Conservation (phyloP, 495 filamentous ascomycete species). For the Talaromyces thailandensis region DNA sequence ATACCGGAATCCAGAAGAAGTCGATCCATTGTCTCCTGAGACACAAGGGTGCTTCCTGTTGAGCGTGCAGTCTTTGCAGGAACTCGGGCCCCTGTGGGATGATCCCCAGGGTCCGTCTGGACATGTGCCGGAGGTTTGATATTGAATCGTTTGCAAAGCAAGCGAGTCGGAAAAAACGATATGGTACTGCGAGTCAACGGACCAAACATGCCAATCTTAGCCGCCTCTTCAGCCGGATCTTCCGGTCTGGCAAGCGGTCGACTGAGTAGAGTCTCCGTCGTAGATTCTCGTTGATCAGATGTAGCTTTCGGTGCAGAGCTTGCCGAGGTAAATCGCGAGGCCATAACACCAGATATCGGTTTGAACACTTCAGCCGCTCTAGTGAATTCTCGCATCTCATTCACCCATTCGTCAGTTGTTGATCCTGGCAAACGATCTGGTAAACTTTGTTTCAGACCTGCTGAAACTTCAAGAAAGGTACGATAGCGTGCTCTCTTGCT, state of each 20-base stretch:
- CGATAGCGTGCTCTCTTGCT: constrained; percentile 71
- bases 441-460: constrained; percentile 50
- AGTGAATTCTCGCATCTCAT: constrained; percentile 79
- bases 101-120: constrained; percentile 45
- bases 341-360: constrained; percentile 85
- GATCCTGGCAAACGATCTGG: constrained; percentile 49
- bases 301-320: constrained; percentile 35
- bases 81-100: constrained; percentile 10
- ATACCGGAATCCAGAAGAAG: constrained; percentile 21
- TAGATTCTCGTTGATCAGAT: constrained; percentile 31
- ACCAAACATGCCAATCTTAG: constrained; percentile 89
- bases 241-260: constrained; percentile 53
- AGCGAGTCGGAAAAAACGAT: constrained; percentile 72
- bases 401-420: constrained; percentile 64
- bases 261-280: constrained; percentile 37
- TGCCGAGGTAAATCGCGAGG: constrained; percentile 79
- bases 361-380: constrained; percentile 88
- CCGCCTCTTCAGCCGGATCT: constrained; percentile 79
- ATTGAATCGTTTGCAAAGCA: constrained; percentile 90
- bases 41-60: constrained; percentile 26
- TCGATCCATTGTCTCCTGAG: constrained; percentile 30
- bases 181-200: constrained; percentile 63
- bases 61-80: not conserved
- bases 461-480: constrained; percentile 68
- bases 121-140: constrained; percentile 69